Evolutionary conservation across 352 stramenopile species (phyloP).

Genomic region (Globisporangium irregulare): DNA sequence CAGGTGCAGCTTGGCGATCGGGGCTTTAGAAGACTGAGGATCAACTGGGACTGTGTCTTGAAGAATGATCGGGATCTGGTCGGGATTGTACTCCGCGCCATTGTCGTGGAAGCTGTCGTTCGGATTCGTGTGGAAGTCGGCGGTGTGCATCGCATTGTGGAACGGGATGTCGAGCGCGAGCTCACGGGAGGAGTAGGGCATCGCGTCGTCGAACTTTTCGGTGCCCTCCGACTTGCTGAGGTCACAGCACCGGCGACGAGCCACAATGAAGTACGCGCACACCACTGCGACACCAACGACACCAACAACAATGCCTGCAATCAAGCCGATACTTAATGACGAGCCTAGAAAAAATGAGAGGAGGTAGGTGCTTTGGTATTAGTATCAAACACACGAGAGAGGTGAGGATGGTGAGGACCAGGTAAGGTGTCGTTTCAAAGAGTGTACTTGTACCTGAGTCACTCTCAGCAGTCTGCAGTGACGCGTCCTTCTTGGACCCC

Average conservation of each 20-base stretch:
- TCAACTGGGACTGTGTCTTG: not conserved
- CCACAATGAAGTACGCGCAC: not conserved
- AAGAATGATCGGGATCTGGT: not conserved
- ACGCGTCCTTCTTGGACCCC: not conserved
- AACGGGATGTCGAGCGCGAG: not conserved
- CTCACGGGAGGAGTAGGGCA: not conserved
- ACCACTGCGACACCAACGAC: not conserved
- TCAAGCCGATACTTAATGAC: not conserved
- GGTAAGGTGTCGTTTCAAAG: not conserved
- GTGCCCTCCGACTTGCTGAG: not conserved
- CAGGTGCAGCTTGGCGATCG: slow-evolving; percentile 4
- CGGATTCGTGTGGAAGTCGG: not conserved
- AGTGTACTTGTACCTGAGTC: not conserved
- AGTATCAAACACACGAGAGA: not conserved
- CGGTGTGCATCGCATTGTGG: not conserved
- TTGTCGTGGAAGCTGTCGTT: not conserved
- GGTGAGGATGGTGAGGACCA: not conserved
- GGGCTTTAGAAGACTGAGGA: not conserved
- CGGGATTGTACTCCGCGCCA: not conserved
- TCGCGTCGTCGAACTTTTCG: not conserved
- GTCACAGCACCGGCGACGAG: not conserved
- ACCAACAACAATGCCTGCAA: not conserved
- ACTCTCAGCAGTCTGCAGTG: not conserved
- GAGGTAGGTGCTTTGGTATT: not conserved
- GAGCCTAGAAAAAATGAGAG: not conserved